These are phyloP conservation scores for Coemansia biformis DNA, from an alignment of 192 early-diverging fungal species.

Conservation along the genomic window DNA sequence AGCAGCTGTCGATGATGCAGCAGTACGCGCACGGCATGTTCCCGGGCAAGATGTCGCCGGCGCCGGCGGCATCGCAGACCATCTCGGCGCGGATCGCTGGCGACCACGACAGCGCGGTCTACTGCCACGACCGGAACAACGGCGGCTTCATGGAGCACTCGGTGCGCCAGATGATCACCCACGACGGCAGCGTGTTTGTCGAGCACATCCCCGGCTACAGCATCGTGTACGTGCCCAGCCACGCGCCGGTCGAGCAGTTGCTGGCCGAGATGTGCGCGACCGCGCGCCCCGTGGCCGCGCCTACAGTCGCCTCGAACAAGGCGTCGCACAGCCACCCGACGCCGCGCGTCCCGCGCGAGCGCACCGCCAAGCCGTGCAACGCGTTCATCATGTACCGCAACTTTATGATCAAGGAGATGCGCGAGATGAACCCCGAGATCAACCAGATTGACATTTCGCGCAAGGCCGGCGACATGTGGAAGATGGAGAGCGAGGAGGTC, in stretches of 20 bases:
- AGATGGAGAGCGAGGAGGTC: conserved; percentile 41
- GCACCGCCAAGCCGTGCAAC: conserved; percentile 45
- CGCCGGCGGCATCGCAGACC: conserved; percentile 4
- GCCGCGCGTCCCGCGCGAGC: conserved; percentile 19
- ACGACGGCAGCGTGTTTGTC: conserved; percentile 36
- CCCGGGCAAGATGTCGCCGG: conserved; percentile 7
- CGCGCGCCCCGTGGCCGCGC: not conserved
- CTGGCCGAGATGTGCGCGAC: conserved; percentile 14
- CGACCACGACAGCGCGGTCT: conserved; percentile 25
- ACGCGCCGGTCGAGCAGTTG: conserved; percentile 23
- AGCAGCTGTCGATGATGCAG: conserved; percentile 20
- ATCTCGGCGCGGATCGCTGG: conserved; percentile 19
- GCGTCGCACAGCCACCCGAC: not conserved
- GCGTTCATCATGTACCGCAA: conserved; percentile 51
- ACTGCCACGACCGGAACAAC: conserved; percentile 27
- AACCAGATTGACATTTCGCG: conserved; percentile 51
- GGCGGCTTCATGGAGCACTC: conserved; percentile 18
- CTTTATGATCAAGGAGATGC: conserved; percentile 45
- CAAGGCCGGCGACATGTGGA: conserved; percentile 47
- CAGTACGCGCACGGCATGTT: conserved; percentile 14
- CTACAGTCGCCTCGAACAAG: conserved; percentile 3
- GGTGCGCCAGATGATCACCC: conserved; percentile 30
- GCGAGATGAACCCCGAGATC: conserved; percentile 32
- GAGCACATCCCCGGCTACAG: conserved; percentile 44
- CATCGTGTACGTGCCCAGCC: conserved; percentile 27